Evolutionary conservation across 2,329 filamentous ascomycete species (phyloP), one percentile per base, ranked within the genome.

Genomic region (Eutypa lata): DNA sequence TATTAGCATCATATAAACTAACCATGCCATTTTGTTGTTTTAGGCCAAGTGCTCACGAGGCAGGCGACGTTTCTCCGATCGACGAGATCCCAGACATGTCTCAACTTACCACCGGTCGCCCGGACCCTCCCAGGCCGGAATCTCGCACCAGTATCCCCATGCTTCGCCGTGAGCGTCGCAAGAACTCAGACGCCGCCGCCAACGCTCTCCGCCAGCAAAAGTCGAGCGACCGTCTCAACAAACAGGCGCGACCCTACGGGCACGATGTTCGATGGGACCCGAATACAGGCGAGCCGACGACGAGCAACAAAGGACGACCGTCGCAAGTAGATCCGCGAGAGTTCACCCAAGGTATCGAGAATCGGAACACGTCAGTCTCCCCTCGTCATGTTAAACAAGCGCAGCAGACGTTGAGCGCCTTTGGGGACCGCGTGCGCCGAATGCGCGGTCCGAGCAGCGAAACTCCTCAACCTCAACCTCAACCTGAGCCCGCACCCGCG

Each of bases 281-380:
- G 47, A 82, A 81, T 64, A 86, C 86, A 3, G 86, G 84, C 8
- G 86, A 89, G 62, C 81, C 83, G 38, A 86, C 82, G 5, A 78
- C 74, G n/a, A 79, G 73, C 51, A 69, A 76, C 19, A 76, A 73
- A 47, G 83, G 84, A 14, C 81, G 77, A 53, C 72, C 79, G 24
- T 78, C 78, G 38, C 81, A 82, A 55, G 77, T 81, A 24, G 81
- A 78, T 55, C 81, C 85, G 18, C 77, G 78, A 31, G 73, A 78
- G 53, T 79, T 72, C 57, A 72, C 67, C 3, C 70, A 73, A 14
- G 71, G 68, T 7, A 61, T 76, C 38, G 66, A 61, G 24, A 54
- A 63, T 65, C 52, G 63, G 55, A 52, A 52, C 50, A 54, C 52
- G 37, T 57, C 62, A n/a, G 55, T 60, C 46, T 59, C 65, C 31